These are phyloP conservation scores for Narthecium ossifragum DNA, from an alignment of 106 monocot genomes.

Conservation along the genomic window DNA sequence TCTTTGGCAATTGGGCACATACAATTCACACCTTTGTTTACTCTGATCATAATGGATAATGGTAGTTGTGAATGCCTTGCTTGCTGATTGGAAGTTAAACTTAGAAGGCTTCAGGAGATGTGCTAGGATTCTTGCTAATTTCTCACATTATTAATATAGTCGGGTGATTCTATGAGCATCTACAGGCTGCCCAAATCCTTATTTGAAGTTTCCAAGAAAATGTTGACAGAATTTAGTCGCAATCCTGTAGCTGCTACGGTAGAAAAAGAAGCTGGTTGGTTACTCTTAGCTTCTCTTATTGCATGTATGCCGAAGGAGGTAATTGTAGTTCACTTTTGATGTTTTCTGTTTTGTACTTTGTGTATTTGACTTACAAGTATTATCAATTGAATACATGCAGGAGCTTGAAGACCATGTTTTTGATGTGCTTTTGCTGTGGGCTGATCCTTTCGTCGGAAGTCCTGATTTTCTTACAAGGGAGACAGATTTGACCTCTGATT, in stretches of 20 bases:
- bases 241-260: slow-evolving; percentile 61
- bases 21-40: too few relatives aligned
- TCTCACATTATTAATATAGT: neutral
- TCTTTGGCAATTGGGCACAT: too few relatives aligned
- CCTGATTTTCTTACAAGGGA: slow-evolving; percentile 39
- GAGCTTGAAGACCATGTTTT: slow-evolving; percentile 97
- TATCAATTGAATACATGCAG: slow-evolving; percentile 30
- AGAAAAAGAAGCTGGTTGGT: slow-evolving; percentile 90
- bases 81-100: too few relatives aligned
- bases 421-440: slow-evolving; percentile 91
- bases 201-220: slow-evolving; percentile 89
- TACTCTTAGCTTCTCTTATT: slow-evolving; percentile 84
- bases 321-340: neutral
- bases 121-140: neutral
- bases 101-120: too few relatives aligned
- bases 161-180: neutral
- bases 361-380: neutral
- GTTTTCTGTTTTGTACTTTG: neutral
- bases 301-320: slow-evolving; percentile 94
- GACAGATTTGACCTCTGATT: slow-evolving; percentile 57
- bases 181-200: slow-evolving; percentile 82
- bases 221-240: slow-evolving; percentile 70
- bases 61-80: too few relatives aligned
- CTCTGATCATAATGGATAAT: too few relatives aligned
- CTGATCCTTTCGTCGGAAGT: slow-evolving; percentile 63